phyloP scores from a whole-genome alignment of 352 stramenopile genomes.

The Phytophthora kernoviae region DNA sequence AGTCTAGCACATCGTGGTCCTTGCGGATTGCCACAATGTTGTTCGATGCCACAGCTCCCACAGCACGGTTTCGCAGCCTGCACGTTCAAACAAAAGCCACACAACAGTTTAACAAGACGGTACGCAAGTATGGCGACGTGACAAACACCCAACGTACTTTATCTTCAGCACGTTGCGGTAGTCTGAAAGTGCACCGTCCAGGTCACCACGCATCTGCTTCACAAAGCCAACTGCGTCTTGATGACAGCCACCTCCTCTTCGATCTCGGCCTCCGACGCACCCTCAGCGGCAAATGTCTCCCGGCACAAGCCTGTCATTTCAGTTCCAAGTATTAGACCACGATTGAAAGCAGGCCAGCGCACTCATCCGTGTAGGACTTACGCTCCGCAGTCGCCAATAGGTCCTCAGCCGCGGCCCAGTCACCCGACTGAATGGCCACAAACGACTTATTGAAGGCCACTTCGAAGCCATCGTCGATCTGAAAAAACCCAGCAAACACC shows the following conservation, averaged over 20 bases:
- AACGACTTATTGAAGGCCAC: constrained; percentile 89
- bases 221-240: constrained; percentile 73
- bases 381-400: constrained; percentile 64
- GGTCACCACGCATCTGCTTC: constrained; percentile 76
- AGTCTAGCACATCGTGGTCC: constrained; percentile 83
- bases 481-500: constrained; percentile 7
- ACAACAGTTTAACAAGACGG: constrained; percentile 10
- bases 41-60: constrained; percentile 74
- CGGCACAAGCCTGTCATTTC: constrained; percentile 61
- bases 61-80: constrained; percentile 67
- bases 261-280: constrained; percentile 56
- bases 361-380: constrained; percentile 27
- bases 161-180: constrained; percentile 83
- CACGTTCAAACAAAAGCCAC: constrained; percentile 5
- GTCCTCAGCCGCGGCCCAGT: constrained; percentile 55
- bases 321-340: constrained; percentile 7
- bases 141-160: constrained; percentile 55
- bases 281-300: constrained; percentile 60
- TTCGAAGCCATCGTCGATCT: constrained; percentile 81
- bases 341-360: background rate
- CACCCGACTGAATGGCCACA: constrained; percentile 63
- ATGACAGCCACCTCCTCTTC: constrained; percentile 79
- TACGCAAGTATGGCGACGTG: background rate
- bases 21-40: constrained; percentile 85
- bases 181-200: constrained; percentile 69